These are phyloP conservation scores for Boletus pseudo-olivaceus DNA, from an alignment of 768 basidiomycete species.

Conservation along the genomic window DNA sequence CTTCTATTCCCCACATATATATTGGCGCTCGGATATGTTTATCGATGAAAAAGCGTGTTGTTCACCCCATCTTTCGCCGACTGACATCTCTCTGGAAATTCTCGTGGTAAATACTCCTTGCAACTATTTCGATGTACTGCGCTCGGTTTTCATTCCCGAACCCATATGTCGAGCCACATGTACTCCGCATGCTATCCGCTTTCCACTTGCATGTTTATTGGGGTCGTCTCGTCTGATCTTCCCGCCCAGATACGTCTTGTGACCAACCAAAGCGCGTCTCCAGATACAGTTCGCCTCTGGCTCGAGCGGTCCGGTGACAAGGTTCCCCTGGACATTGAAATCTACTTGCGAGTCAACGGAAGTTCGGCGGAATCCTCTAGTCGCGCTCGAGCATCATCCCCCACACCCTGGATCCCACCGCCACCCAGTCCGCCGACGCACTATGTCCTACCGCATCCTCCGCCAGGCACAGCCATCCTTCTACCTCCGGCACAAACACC, in stretches of 20 bases:
- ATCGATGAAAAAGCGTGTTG: slow-evolving; percentile 17
- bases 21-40: slow-evolving; percentile 18
- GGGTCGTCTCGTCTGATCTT: neutral
- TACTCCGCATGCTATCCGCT: slow-evolving; percentile 1
- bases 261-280: slow-evolving; percentile 64
- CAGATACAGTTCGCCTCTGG: slow-evolving; percentile 81
- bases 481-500: slow-evolving; percentile 39
- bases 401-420: slow-evolving; percentile 32
- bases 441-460: slow-evolving; percentile 36
- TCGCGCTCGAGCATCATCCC: slow-evolving; percentile 28
- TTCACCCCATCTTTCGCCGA: neutral
- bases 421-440: slow-evolving; percentile 32
- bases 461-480: slow-evolving; percentile 28
- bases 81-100: neutral
- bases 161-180: neutral
- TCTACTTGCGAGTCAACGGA: slow-evolving; percentile 57
- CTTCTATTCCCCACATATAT: slow-evolving; percentile 2
- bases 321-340: slow-evolving; percentile 77
- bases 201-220: neutral
- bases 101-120: slow-evolving; percentile 1
- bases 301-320: slow-evolving; percentile 70
- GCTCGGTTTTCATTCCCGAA: neutral
- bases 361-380: slow-evolving; percentile 20
- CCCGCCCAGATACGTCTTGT: slow-evolving; percentile 62
- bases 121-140: neutral